phyloP scores from a whole-genome alignment of 2,329 filamentous ascomycete species.

The Aspergillus niger region DNA sequence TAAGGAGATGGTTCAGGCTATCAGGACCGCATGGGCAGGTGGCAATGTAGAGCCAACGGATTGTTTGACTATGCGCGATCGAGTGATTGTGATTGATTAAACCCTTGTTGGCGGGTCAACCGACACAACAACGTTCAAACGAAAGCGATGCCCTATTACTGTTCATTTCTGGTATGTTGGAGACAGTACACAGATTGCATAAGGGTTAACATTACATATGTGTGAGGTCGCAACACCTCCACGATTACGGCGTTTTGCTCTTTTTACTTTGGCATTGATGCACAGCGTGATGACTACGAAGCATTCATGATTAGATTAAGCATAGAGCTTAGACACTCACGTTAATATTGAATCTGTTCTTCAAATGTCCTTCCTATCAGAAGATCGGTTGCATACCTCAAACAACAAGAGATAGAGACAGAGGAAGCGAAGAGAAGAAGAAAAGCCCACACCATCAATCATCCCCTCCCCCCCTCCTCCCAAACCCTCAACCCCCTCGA shows the following conservation, averaged over 20 bases:
- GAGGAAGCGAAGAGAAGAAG: no score
- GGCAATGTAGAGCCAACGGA: neutral
- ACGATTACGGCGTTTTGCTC: neutral
- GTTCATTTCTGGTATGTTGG: neutral
- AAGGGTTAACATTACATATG: neutral
- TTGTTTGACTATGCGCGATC: neutral
- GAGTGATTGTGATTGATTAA: neutral
- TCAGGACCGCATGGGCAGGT: constrained; percentile 38
- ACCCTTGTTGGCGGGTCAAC: neutral
- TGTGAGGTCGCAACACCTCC: neutral
- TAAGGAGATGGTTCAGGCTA: constrained; percentile 29
- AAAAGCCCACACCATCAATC: no score
- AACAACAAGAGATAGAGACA: no score
- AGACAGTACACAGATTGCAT: neutral
- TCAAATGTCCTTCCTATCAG: neutral
- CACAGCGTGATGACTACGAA: neutral
- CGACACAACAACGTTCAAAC: neutral
- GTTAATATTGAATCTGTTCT: neutral
- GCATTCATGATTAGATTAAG: neutral
- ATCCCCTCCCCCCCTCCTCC: no score
- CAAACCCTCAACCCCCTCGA: no score
- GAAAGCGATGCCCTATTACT: neutral
- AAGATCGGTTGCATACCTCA: no score
- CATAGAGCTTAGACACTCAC: neutral
- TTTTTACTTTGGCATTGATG: neutral